Conservation (phyloP, 176 grass and related monocot species). For the Oryza coarctata region DNA sequence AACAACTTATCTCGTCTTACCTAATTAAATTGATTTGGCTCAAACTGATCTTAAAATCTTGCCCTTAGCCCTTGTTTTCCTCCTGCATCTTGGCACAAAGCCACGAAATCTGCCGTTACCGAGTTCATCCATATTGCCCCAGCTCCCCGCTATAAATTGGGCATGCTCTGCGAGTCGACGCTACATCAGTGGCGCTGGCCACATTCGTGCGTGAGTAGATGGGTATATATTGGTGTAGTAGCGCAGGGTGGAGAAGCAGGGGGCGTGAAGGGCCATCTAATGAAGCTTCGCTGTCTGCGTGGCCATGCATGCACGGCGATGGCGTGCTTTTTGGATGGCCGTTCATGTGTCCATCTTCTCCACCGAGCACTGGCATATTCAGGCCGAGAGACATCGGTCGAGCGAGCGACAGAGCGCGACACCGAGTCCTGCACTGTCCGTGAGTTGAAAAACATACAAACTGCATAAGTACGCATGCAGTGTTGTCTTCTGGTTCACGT, state of each 20-base stretch:
- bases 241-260: conserved; percentile 60
- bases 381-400: too few relatives aligned
- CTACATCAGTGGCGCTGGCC: too few relatives aligned
- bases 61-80: conserved; percentile 21
- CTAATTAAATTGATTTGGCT: too few relatives aligned
- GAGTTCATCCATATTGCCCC: neutral
- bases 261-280: conserved; percentile 27
- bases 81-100: conserved; percentile 23
- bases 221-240: neutral
- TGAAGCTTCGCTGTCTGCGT: neutral
- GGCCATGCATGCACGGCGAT: neutral
- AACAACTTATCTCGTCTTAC: too few relatives aligned
- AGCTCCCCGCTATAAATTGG: neutral
- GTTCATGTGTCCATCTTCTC: conserved; percentile 42
- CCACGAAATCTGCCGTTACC: neutral
- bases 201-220: too few relatives aligned
- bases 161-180: neutral
- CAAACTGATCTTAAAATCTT: too few relatives aligned
- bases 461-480: too few relatives aligned
- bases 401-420: neutral
- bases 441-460: too few relatives aligned
- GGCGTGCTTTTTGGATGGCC: neutral
- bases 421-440: too few relatives aligned
- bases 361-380: conserved; percentile 25
- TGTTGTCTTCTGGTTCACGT: too few relatives aligned